Evolutionary conservation across 108 stramenopile genomes (phyloP).

Genomic region (Discostella stelligeroides): DNA sequence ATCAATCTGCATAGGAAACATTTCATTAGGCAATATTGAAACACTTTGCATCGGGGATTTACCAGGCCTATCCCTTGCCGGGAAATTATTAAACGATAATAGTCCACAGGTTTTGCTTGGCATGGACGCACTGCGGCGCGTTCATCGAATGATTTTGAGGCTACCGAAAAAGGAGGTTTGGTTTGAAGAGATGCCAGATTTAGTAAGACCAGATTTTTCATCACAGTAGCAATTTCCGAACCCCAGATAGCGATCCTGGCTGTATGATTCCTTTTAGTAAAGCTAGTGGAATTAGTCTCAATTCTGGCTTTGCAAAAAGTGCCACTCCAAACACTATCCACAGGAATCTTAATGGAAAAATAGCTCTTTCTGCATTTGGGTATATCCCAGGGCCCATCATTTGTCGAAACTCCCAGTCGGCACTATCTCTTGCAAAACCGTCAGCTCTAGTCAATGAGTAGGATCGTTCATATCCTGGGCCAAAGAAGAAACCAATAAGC

Average conservation of each 20-base stretch:
- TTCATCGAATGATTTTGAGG: slow-evolving; percentile 11
- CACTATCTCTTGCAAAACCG: slow-evolving; percentile 52
- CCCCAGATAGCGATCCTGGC: slow-evolving; percentile 42
- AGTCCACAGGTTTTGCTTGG: slow-evolving; percentile 4
- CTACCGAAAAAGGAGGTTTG: slow-evolving; percentile 7
- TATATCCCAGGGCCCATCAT: slow-evolving; percentile 72
- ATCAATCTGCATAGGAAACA: slow-evolving; percentile 13
- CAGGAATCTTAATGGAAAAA: slow-evolving; percentile 56
- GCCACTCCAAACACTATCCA: slow-evolving; percentile 43
- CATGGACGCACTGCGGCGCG: not conserved
- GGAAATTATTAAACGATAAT: not conserved
- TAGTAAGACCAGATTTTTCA: no score
- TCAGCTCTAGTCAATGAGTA: slow-evolving; percentile 50
- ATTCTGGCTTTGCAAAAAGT: slow-evolving; percentile 30
- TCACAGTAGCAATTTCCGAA: slow-evolving; percentile 23
- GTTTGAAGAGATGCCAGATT: not conserved
- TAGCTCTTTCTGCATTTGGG: slow-evolving; percentile 37
- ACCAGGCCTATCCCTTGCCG: slow-evolving; percentile 18
- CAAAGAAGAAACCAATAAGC: slow-evolving; percentile 62
- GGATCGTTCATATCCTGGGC: slow-evolving; percentile 61
- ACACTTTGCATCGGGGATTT: slow-evolving; percentile 17
- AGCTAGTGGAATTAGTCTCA: slow-evolving; percentile 44
- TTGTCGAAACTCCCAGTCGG: slow-evolving; percentile 60
- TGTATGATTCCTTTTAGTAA: slow-evolving; percentile 37
- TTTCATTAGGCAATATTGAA: not conserved